A percentile compares a stretch with the other conserved stretches of the same genome.
Conservation (phyloP, 2,329 filamentous ascomycete species). For the Alternaria arbusti region DNA sequence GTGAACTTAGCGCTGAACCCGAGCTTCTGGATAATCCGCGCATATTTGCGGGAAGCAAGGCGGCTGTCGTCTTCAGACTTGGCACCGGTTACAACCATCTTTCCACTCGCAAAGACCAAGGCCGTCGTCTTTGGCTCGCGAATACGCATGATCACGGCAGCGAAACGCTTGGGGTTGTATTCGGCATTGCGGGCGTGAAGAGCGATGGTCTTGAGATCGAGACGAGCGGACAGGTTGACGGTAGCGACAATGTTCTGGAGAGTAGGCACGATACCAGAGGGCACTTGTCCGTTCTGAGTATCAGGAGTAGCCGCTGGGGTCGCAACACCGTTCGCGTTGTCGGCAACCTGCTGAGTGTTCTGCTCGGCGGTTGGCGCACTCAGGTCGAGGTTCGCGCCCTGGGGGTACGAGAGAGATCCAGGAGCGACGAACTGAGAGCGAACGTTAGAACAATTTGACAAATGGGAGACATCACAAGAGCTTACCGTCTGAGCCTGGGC, state of each 20-base stretch:
- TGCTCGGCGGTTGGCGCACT: constrained; percentile 79
- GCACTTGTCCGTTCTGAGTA: constrained; percentile 62
- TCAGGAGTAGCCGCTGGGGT: constrained; percentile 94
- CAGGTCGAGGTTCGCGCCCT: constrained; percentile 74
- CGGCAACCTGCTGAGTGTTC: constrained; percentile 62
- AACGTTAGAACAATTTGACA: constrained; percentile 29
- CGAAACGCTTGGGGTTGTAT: constrained; percentile 99
- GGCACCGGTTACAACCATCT: constrained; percentile 99
- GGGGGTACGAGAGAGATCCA: constrained; percentile 89
- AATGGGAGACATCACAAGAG: constrained; percentile 29
- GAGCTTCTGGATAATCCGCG: constrained; percentile 98
- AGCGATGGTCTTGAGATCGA: constrained; percentile 98
- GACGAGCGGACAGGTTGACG: constrained; percentile 97
- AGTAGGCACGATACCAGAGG: constrained; percentile 70
- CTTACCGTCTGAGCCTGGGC: constrained; percentile 82
- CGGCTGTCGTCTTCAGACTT: constrained; percentile 99
- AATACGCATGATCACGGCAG: constrained; percentile 99
- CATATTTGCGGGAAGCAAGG: constrained; percentile 95
- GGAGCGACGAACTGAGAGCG: constrained; percentile 73
- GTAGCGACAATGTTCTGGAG: constrained; percentile 89
- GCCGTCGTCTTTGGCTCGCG: constrained; percentile 98
- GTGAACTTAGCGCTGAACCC: constrained; percentile 99
- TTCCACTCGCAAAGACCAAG: constrained; percentile 95
- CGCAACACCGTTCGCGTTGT: constrained; percentile 70
- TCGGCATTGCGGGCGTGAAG: constrained; percentile 97